Base-by-base conservation (phyloP, 257 asterid species). In the Cynanchum wilfordii region DNA sequence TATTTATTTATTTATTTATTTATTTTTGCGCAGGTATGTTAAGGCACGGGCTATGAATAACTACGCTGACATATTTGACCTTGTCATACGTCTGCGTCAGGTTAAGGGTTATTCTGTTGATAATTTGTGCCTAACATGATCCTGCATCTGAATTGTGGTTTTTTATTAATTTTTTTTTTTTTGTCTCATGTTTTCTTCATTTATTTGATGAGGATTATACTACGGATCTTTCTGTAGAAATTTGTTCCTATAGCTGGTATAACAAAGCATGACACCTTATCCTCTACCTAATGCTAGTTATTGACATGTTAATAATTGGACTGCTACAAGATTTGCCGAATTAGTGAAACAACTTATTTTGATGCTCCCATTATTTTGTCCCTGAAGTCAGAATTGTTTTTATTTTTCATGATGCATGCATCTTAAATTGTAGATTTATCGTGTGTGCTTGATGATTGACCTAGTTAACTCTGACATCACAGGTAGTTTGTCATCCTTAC, bases 401-500 rank as follows among this genome's bases (percentile, higher is more conserved):
- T n/a, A 7, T 24, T 17, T 63, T 19, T 63, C 27, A 8, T 7
- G 27, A 33, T 36, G 68, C 15, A 17, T 7, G 27, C 20, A 2
- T 38, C 22, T 63, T 29, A 7, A 6, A 63, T 33, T 25, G 22
- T 63, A 33, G 49, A 7, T 33, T 63, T 33, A 1, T 36, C 6
- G 0, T 33, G 47, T 30, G 27, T 29, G 44, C 25, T 5, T 63
- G 16, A 7, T 33, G 73, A 47, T 69, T 50, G 72, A 44, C 51
- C 25, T 27, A 20, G 62, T 50, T 69, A 27, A 44, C 12, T 73
- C 70, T 72, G 24, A 55, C 54, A n/a, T 71, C 70, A 69, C 89
- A 93, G 98, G 98, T 97, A 74, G 98, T 93, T 77, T 94, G 91
- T 80, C 98, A 94, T 83, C 96, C 98, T 73, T 91, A 94, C 85